A percentile compares a stretch with the other conserved stretches of the same genome.
phyloP scores from a whole-genome alignment of 2,329 filamentous ascomycete genomes.

The Lasiodiplodia sp. region DNA sequence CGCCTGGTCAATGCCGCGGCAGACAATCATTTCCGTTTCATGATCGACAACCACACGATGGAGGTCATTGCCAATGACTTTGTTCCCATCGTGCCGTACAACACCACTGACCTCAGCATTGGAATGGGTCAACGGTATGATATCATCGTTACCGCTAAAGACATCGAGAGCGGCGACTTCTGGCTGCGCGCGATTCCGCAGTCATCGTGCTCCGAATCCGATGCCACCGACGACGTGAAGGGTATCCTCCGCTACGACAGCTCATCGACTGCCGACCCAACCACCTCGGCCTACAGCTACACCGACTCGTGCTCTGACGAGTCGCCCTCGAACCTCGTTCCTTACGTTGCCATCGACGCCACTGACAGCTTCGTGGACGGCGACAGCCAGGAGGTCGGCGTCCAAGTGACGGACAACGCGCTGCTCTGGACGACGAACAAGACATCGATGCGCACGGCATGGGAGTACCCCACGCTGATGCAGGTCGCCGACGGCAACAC shows the following conservation, averaged over 20 bases:
- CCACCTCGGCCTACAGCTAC: too few relatives aligned
- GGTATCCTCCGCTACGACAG: constrained; percentile 20
- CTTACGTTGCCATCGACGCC: too few relatives aligned
- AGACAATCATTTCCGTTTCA: constrained; percentile 50
- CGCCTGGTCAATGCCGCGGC: constrained; percentile 53
- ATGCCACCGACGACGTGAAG: background rate
- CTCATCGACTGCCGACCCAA: too few relatives aligned
- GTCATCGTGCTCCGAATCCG: background rate
- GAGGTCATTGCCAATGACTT: constrained; percentile 53
- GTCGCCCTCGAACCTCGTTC: too few relatives aligned
- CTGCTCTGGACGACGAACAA: too few relatives aligned
- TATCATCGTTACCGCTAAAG: constrained; percentile 44
- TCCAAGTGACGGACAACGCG: too few relatives aligned
- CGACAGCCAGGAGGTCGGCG: too few relatives aligned
- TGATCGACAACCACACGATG: constrained; percentile 53
- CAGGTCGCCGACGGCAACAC: constrained; percentile 34
- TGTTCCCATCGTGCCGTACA: constrained; percentile 51
- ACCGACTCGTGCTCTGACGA: too few relatives aligned
- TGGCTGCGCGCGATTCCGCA: constrained; percentile 46
- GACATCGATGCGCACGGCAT: too few relatives aligned
- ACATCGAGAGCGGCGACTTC: constrained; percentile 38
- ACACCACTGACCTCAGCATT: constrained; percentile 47
- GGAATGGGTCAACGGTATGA: constrained; percentile 50
- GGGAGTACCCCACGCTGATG: too few relatives aligned
- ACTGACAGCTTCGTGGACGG: too few relatives aligned